Evolutionary conservation across 2,329 filamentous ascomycete species (phyloP), one percentile per base, ranked within the genome.

Genomic region (Penicillium polonicum): DNA sequence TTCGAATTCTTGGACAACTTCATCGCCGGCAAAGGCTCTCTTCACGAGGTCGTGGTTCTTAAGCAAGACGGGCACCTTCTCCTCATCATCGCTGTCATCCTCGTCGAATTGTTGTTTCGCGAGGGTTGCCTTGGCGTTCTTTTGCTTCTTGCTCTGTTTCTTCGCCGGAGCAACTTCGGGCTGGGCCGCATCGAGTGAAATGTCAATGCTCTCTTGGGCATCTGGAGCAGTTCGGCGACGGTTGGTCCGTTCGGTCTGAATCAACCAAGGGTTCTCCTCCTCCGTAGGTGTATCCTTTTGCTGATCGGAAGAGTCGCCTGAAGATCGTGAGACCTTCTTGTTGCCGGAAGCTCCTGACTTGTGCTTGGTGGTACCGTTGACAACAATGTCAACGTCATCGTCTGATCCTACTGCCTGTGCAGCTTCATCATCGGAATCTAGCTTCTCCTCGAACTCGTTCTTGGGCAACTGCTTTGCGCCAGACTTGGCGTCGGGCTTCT

Each of bases 21-120:
- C 90, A 67, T 92, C 86, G 42, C 91, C 92, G 2, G 92, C 93
- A 73, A 99, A 97, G 5, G 91, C 92, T 64, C 87, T 84, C 61
- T 89, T 87, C 56, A 96, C 87, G 58, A 96, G 85, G 39, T 87
- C 85, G 60, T 83, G 80, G 66, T 85, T 83, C 66, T 78, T 79
- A 51, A 78, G 70, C 13, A 79, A 70, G 50, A 73, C 74, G 59
- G 68, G 74, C 33, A 78, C 72, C 35, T 74, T 72, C 25, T 71
- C 70, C 49, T 78, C 73, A 35, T 78, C 74, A 48, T 76, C 76
- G 55, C 74, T 75, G 51, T 72, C 69, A 38, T 68, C 62, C 15
- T 79, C 78, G 60, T 84, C 83, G 29, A 68, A 62, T 36, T 64
- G 67, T 36, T 57, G 54, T 31, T 65, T 68, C 53, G 63, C 59